phyloP scores from a whole-genome alignment of 2,329 filamentous ascomycete genomes.

The Penicillium brevicompactum region DNA sequence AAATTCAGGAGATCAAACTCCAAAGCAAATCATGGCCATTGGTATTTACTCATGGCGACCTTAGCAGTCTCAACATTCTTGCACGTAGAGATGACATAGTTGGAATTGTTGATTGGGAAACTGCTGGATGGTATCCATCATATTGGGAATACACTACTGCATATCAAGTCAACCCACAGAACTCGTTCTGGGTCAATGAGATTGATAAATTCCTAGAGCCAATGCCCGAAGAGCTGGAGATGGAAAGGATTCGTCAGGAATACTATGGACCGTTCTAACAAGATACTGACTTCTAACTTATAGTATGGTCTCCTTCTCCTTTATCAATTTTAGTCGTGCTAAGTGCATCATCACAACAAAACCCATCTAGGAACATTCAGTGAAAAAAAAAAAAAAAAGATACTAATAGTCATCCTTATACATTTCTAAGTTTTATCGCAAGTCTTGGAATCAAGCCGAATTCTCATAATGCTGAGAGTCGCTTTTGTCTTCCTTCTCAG shows the following conservation, averaged over 20 bases:
- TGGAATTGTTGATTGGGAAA: slow-evolving; percentile 39
- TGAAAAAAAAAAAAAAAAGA: too few species aligned
- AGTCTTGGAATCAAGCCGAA: too few species aligned
- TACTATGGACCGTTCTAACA: slow-evolving; percentile 31
- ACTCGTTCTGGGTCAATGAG: slow-evolving; percentile 41
- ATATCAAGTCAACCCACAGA: slow-evolving; percentile 45
- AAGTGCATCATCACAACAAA: too few species aligned
- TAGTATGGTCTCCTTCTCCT: too few species aligned
- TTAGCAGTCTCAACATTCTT: slow-evolving; percentile 44
- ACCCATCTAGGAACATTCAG: too few species aligned
- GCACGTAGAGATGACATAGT: slow-evolving; percentile 43
- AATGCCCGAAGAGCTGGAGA: slow-evolving; percentile 40
- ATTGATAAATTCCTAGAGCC: slow-evolving; percentile 45
- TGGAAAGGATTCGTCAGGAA: slow-evolving; percentile 43
- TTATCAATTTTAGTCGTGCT: too few species aligned
- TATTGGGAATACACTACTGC: slow-evolving; percentile 41
- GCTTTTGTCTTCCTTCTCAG: too few species aligned
- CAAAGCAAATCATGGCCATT: slow-evolving; percentile 34
- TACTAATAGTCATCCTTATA: too few species aligned
- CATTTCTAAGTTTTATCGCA: too few species aligned
- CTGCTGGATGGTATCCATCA: slow-evolving; percentile 34
- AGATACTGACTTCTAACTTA: too few species aligned
- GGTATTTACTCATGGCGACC: slow-evolving; percentile 56
- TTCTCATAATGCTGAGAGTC: too few species aligned
- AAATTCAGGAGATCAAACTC: slow-evolving; percentile 36